Evolutionary conservation across 2,329 filamentous ascomycete genomes (phyloP).

Genomic region (Dryadomyces sulphureus): DNA sequence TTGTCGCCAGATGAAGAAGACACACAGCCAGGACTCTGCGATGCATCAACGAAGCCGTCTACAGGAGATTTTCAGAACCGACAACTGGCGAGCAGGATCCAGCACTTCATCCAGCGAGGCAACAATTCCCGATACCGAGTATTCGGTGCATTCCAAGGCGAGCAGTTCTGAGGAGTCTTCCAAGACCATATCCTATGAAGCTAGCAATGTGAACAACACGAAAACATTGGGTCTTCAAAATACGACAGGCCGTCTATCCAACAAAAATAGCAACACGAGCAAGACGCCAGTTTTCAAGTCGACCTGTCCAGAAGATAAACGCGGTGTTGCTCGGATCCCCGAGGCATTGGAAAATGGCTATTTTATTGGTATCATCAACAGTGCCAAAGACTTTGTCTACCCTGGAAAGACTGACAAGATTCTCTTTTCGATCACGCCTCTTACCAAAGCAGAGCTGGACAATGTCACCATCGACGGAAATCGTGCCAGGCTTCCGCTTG

Average conservation of each 20-base stretch:
- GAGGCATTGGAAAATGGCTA: background rate
- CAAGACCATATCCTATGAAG: background rate
- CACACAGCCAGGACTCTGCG: background rate
- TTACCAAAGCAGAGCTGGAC: background rate
- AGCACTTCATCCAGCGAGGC: background rate
- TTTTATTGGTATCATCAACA: slow-evolving; percentile 1
- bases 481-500: background rate
- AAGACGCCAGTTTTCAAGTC: too few relatives aligned
- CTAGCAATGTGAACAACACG: background rate
- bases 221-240: too few relatives aligned
- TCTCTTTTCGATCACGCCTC: slow-evolving; percentile 8
- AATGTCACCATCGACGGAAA: background rate
- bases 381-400: slow-evolving; percentile 1
- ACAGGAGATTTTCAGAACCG: background rate
- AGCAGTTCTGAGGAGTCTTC: too few relatives aligned
- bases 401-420: slow-evolving; percentile 1
- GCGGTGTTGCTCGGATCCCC: background rate
- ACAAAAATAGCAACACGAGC: too few relatives aligned
- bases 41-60: background rate
- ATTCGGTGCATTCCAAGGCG: background rate
- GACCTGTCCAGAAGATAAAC: background rate
- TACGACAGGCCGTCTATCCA: background rate
- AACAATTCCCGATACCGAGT: background rate
- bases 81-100: slow-evolving; percentile 2
- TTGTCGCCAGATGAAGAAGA: background rate